Evolutionary conservation across 768 basidiomycete genomes (phyloP).

Genomic region (Postia placenta): DNA sequence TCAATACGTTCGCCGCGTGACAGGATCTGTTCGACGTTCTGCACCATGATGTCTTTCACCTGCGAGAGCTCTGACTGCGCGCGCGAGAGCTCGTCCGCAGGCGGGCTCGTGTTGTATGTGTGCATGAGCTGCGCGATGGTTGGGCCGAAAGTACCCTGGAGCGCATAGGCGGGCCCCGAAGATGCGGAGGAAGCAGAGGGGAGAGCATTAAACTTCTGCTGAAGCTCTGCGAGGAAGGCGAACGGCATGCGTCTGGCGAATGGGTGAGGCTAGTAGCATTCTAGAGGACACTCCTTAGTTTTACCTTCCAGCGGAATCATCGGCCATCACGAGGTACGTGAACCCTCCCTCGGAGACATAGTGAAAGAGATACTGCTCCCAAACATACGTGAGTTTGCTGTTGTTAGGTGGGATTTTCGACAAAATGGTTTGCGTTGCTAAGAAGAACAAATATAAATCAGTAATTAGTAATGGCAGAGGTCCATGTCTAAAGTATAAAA

Average conservation of each 20-base stretch:
- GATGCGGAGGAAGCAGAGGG: slow-evolving; percentile 58
- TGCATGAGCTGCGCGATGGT: slow-evolving; percentile 72
- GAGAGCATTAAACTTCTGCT: slow-evolving; percentile 64
- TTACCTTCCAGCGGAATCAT: slow-evolving; percentile 86
- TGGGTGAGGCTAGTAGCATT: background rate
- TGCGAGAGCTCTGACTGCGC: slow-evolving; percentile 86
- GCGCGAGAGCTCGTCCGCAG: slow-evolving; percentile 80
- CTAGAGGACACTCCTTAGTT: slow-evolving; percentile 14
- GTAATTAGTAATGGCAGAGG: background rate
- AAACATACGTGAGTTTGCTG: slow-evolving; percentile 80
- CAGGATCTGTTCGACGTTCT: slow-evolving; percentile 96
- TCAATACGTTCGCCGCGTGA: slow-evolving; percentile 93
- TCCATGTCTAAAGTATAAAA: background rate
- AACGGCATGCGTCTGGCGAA: slow-evolving; percentile 79
- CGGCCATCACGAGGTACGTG: slow-evolving; percentile 90
- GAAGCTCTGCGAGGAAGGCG: slow-evolving; percentile 83
- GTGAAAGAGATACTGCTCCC: slow-evolving; percentile 93
- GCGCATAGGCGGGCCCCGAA: slow-evolving; percentile 48
- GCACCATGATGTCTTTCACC: slow-evolving; percentile 97
- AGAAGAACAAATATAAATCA: background rate
- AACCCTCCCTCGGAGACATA: slow-evolving; percentile 87
- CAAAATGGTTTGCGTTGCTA: slow-evolving; percentile 86
- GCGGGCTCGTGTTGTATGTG: slow-evolving; percentile 85
- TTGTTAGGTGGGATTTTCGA: slow-evolving; percentile 90
- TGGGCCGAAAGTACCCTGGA: slow-evolving; percentile 69